A percentile compares a stretch with the other conserved stretches of the same genome.
These are phyloP conservation scores for Phellinidium pouzarii DNA, from an alignment of 1,284 basidiomycete genomes.

Conservation along the genomic window DNA sequence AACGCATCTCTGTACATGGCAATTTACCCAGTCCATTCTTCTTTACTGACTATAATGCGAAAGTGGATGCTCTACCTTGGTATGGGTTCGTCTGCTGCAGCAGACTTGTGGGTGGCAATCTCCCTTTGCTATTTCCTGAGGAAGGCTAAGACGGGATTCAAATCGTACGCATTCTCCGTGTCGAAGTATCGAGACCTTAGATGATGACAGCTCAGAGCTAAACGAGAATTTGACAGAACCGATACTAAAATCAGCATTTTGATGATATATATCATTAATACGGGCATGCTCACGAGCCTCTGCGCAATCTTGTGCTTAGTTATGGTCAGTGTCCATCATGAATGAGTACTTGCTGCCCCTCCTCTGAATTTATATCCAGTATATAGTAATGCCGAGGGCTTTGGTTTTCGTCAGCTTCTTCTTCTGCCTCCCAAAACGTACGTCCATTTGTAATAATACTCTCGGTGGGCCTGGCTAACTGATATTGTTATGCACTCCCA, in stretches of 20 bases:
- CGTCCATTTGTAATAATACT: neutral
- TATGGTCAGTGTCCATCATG: neutral
- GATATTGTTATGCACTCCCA: too few species aligned
- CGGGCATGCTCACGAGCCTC: constrained; percentile 8
- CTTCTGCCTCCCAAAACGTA: constrained; percentile 22
- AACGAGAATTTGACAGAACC: too few species aligned
- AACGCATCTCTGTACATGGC: neutral
- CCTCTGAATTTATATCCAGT: constrained; percentile 15
- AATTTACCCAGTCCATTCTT: too few species aligned
- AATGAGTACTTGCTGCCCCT: too few species aligned
- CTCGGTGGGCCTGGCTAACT: too few species aligned
- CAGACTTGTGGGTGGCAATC: constrained; percentile 10
- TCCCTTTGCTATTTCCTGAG: constrained; percentile 9
- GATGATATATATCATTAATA: constrained; percentile 8
- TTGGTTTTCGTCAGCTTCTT: constrained; percentile 24
- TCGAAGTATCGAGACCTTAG: too few species aligned
- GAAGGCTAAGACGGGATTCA: constrained; percentile 10
- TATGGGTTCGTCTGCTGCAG: constrained; percentile 1
- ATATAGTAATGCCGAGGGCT: constrained; percentile 21
- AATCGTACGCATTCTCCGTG: too few species aligned
- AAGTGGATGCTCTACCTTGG: constrained; percentile 12
- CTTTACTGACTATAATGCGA: too few species aligned
- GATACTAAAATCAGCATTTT: constrained; percentile 4
- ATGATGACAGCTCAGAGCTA: neutral
- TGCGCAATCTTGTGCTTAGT: constrained; percentile 5